Evolutionary conservation across 257 asterid genomes (phyloP), one percentile per base, ranked within the genome.

Genomic region (Linderniella brevidens): DNA sequence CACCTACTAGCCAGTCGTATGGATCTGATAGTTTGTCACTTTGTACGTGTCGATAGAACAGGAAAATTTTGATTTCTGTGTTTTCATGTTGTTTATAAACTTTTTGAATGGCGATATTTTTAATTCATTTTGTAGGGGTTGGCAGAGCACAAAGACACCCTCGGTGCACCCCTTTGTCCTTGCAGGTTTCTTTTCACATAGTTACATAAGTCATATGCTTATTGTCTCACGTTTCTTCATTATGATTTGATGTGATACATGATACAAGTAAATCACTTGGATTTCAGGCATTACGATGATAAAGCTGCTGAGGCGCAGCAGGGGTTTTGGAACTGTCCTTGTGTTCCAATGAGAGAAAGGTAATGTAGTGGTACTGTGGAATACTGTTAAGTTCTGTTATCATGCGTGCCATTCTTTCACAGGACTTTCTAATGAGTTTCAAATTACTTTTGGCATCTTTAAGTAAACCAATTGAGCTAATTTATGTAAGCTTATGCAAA

Each of bases 161-260:
- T 86, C 61, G 97, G 97, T 41, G 97, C 97, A 12, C 97, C 97
- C 52, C 94, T 82, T 49, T 86, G 96, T 60, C 96, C 94, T 54
- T 86, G 96, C 68, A 71, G 94, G 97, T 77, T 68, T 17, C 9
- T 46, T 9, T 13, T 10, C 25, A 11, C 51, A 35, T 13, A 5
- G 18, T 8, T n/a, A n/a, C 14, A 43, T 43, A 4, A 43, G 14
- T n/a, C 17, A 13, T 12, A 13, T 13, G 14, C 3, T 6, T 37
- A 37, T 6, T 37, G 40, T 37, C 40, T 37, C 9, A 39, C 43
- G 13, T 2, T 39, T n/a, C n/a, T n/a, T n/a, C 3, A 39, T 25
- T 3, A 25, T 25, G 15, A 39, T 39, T 10, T 39, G 13, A 39
- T 39, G 9, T 39, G 13, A 13, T 11, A 11, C 43, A 39, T 10